These are phyloP conservation scores for Flaveria robusta DNA, from an alignment of 129 eudicot species.

Conservation along the genomic window DNA sequence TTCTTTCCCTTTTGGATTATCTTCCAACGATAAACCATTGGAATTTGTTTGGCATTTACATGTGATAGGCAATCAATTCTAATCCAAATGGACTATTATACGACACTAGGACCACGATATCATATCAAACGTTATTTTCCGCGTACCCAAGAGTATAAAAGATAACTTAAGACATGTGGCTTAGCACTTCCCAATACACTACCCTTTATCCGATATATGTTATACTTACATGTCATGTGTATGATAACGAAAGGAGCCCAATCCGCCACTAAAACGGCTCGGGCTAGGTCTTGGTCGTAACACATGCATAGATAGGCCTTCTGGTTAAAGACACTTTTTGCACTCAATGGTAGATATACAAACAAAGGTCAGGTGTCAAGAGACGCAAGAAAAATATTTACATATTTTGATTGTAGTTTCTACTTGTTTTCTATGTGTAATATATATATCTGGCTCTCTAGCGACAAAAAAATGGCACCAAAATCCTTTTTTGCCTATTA, in stretches of 20 bases:
- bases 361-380: not conserved
- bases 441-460: not conserved
- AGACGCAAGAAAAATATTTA: not conserved
- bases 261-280: not conserved
- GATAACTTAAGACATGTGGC: conserved; percentile 36
- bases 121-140: conserved; percentile 31
- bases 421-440: not conserved
- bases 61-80: conserved; percentile 1
- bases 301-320: not conserved
- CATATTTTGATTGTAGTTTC: not conserved
- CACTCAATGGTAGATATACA: not conserved
- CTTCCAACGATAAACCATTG: conserved; percentile 24
- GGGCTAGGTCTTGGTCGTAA: conserved; percentile 9
- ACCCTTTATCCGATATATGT: not conserved
- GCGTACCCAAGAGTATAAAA: conserved; percentile 29
- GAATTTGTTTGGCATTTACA: conserved; percentile 22
- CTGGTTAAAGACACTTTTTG: not conserved
- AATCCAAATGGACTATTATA: conserved; percentile 9
- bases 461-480: not conserved
- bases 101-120: conserved; percentile 25
- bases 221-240: not conserved
- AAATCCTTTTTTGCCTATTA: too few relatives aligned
- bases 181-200: conserved; percentile 19
- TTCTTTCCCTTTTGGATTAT: not conserved
- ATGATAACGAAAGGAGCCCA: not conserved